These are phyloP conservation scores for Ganoderma leucocontextum DNA, from an alignment of 1,284 basidiomycete species.

Conservation along the genomic window DNA sequence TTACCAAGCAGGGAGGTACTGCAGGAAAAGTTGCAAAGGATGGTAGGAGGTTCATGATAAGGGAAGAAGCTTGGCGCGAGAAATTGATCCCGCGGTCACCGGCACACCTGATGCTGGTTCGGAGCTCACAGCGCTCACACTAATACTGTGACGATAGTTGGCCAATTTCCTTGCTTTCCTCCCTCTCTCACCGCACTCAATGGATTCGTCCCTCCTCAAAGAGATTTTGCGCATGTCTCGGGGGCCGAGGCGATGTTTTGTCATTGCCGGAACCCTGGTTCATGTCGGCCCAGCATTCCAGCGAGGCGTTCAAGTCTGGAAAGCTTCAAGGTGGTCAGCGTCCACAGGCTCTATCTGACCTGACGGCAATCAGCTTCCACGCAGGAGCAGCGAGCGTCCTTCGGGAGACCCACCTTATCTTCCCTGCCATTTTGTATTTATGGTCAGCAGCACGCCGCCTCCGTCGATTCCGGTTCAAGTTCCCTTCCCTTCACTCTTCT, in stretches of 20 bases:
- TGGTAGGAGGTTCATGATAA: neutral
- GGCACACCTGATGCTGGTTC: neutral
- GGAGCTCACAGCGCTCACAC: neutral
- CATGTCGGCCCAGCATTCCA: neutral
- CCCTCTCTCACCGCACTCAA: neutral
- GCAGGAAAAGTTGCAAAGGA: neutral
- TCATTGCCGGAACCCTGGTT: neutral
- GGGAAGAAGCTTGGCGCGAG: neutral
- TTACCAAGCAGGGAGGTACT: neutral
- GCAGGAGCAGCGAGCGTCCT: neutral
- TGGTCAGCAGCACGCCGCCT: neutral
- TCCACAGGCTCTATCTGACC: slow-evolving; percentile 1
- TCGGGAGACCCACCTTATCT: neutral
- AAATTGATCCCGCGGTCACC: neutral
- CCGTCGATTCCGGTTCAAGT: neutral
- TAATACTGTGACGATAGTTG: neutral
- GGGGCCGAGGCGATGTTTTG: neutral
- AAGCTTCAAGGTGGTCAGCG: neutral
- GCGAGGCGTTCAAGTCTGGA: too few species aligned
- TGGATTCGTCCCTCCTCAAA: neutral
- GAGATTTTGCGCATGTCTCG: neutral
- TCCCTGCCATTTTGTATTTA: neutral
- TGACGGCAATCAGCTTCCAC: neutral
- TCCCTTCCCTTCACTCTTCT: neutral
- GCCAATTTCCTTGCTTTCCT: neutral